Conservation (phyloP, 371 early-diverging fungal species). For the Mortierella sp. region DNA sequence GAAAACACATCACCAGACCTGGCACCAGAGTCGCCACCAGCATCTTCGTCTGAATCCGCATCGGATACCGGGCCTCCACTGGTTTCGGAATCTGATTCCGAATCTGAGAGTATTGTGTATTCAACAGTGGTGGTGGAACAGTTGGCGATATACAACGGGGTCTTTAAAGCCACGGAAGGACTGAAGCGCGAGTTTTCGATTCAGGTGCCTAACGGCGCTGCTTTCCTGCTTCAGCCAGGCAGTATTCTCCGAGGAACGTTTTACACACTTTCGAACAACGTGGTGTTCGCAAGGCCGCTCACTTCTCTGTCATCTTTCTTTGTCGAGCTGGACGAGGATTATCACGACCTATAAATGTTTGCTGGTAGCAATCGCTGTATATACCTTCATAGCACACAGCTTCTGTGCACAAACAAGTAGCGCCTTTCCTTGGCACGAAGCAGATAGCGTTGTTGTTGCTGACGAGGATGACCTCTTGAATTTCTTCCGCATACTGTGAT, state of each 20-base stretch:
- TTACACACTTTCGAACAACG: constrained; percentile 17
- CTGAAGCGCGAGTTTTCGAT: constrained; percentile 2
- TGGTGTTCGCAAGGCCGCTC: constrained; percentile 32
- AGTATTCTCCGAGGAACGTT: constrained; percentile 33
- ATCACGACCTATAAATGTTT: background rate
- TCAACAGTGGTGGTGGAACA: background rate
- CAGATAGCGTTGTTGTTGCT: too few species aligned
- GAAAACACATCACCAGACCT: too few species aligned
- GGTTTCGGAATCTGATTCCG: too few species aligned
- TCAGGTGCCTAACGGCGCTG: constrained; percentile 5
- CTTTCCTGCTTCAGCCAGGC: constrained; percentile 7
- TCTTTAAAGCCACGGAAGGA: background rate
- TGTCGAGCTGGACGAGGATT: constrained; percentile 21
- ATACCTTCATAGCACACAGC: too few species aligned
- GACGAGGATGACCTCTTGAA: too few species aligned
- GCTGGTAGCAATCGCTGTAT: background rate
- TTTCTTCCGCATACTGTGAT: too few species aligned
- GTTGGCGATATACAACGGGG: background rate
- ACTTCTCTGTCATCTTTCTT: constrained; percentile 23
- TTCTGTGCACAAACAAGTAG: too few species aligned
- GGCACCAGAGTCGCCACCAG: too few species aligned
- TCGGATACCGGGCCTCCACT: too few species aligned
- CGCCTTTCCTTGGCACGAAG: too few species aligned
- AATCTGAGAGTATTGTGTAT: background rate
- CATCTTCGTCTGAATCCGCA: too few species aligned